Evolutionary conservation across 768 basidiomycete genomes (phyloP).

Genomic region (Russula foetens): DNA sequence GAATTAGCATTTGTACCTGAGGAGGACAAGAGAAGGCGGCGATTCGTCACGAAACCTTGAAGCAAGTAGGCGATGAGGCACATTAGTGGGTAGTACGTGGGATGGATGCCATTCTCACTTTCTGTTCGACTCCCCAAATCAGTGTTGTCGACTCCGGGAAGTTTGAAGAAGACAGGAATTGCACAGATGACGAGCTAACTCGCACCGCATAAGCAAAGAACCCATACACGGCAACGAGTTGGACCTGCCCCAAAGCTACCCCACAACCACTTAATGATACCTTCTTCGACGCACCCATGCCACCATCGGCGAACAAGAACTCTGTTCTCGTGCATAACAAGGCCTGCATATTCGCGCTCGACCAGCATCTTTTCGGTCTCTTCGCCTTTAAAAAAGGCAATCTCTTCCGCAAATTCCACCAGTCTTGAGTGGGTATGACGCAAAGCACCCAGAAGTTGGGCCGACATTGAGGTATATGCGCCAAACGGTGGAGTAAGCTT

Average conservation of each 20-base stretch:
- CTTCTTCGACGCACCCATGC: conserved; percentile 91
- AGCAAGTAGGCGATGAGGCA: background rate
- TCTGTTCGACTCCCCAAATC: conserved; percentile 89
- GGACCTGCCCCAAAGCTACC: conserved; percentile 79
- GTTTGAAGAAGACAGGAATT: conserved; percentile 85
- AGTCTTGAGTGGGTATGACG: conserved; percentile 90
- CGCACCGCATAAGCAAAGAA: background rate
- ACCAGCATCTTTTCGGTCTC: conserved; percentile 85
- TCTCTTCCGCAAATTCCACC: conserved; percentile 81
- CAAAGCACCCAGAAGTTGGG: conserved; percentile 80
- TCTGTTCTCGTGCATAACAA: conserved; percentile 79
- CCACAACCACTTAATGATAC: conserved; percentile 96
- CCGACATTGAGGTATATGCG: conserved; percentile 79
- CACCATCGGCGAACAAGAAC: conserved; percentile 77
- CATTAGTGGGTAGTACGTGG: background rate
- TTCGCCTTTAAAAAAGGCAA: conserved; percentile 85
- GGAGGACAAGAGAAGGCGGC: conserved; percentile 79
- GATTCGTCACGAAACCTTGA: conserved; percentile 92
- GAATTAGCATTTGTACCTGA: conserved; percentile 42
- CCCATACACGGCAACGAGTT: background rate
- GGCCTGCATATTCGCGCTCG: conserved; percentile 78
- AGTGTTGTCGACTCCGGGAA: conserved; percentile 55
- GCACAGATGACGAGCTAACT: conserved; percentile 64
- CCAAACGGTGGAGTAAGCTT: conserved; percentile 89
- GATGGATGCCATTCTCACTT: conserved; percentile 53